Base-by-base conservation (phyloP, 768 basidiomycete species). In the Tulasnella sp. region DNA sequence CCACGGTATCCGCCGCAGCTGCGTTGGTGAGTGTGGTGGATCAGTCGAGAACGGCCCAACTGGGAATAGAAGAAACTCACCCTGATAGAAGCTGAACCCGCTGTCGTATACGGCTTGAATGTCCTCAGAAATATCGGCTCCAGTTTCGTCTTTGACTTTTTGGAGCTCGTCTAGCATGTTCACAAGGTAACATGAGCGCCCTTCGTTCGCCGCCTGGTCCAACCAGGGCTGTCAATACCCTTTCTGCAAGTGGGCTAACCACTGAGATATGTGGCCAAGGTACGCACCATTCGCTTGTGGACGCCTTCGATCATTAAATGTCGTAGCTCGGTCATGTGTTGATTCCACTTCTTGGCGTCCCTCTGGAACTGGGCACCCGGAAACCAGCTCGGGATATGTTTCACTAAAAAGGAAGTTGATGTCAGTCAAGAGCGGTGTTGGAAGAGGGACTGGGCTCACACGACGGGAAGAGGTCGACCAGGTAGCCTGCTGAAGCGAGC, bases 331-430 rank as follows among this genome's bases (percentile, higher is more conserved):
- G 32, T 29, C 73, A 74, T 10, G 29, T 44, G 32, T 48, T 74
- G 9, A 16, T 29, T 76, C 35, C 46, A 57, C 18, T 23, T 26
- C 35, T n/a, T 39, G 35, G 75, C 75, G 23, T 76, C 55, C n/a
- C 75, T 46, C 48, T 67, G 51, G 18, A 76, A 76, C 32, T 69
- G 35, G 26, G 75, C 55, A 20, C 75, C 75, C 3, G 55, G 75
- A 29, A 76, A 39, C 75, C 75, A 76, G 18, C 40, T 37, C 35
- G 75, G 75, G 20, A 76, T n/a, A 6, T 37, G 13, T 76, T 76
- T 76, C 55, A 76, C 75, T 76, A 73, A 37, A 42, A 67, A 35
- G 13, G 13, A 5, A 32, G 5, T 44, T 44, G 13, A 44, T 1
- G 44, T 16, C 44, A 44, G 44, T 44, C 9, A 35, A 35, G 16